Percentiles rank a stretch among this genome's conserved stretches.
phyloP scores from a whole-genome alignment of 495 filamentous ascomycete species.

The Neurospora hispaniola region DNA sequence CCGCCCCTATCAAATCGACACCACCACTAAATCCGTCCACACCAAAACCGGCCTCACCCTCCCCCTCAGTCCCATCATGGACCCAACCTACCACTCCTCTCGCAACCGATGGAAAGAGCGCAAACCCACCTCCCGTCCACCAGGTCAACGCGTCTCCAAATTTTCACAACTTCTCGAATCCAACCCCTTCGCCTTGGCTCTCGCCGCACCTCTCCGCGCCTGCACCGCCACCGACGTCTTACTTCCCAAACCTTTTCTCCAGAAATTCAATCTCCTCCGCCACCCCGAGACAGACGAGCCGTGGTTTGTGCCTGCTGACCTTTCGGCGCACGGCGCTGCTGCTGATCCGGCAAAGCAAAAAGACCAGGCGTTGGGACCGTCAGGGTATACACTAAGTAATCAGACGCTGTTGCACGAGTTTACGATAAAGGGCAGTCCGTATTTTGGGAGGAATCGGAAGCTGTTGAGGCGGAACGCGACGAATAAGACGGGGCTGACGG shows the following conservation, averaged over 20 bases:
- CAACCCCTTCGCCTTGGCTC: constrained; percentile 34
- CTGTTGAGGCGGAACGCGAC: constrained; percentile 9
- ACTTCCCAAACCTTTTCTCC: constrained; percentile 55
- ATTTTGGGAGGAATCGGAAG: neutral
- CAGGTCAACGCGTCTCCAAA: neutral
- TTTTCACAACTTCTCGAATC: neutral
- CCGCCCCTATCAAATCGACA: neutral
- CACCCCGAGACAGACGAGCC: constrained; percentile 45
- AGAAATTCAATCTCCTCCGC: constrained; percentile 46
- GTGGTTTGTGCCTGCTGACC: constrained; percentile 46
- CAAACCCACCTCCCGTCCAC: neutral
- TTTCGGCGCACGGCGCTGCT: neutral
- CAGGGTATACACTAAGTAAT: constrained; percentile 3
- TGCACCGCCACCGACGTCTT: constrained; percentile 46
- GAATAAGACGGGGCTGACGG: neutral
- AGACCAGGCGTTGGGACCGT: constrained; percentile 2
- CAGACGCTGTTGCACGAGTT: constrained; percentile 9
- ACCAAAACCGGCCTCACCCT: neutral
- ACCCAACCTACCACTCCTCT: neutral
- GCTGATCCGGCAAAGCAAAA: neutral
- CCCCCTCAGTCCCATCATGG: neutral
- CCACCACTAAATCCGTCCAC: neutral
- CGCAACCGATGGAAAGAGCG: neutral
- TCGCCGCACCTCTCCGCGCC: constrained; percentile 54
- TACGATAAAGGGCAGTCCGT: neutral